These are phyloP conservation scores for Tulasnella sp. DNA, from an alignment of 768 basidiomycete species.

Conservation along the genomic window DNA sequence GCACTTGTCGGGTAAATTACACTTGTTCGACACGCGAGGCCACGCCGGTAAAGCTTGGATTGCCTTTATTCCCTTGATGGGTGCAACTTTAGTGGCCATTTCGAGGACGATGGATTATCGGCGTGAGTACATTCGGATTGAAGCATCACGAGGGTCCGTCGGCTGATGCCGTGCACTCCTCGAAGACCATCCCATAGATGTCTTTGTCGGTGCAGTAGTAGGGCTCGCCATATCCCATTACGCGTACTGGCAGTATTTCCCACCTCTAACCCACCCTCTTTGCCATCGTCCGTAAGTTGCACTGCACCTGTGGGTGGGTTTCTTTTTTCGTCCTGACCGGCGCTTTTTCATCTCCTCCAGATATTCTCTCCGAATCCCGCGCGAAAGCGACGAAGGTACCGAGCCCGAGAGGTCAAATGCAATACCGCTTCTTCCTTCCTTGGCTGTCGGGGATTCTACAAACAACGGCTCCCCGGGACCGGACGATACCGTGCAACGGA, in stretches of 20 bases:
- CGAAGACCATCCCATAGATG: constrained; percentile 89
- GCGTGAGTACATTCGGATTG: constrained; percentile 48
- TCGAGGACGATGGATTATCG: constrained; percentile 90
- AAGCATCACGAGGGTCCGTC: background rate
- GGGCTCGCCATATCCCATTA: constrained; percentile 71
- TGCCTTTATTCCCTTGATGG: constrained; percentile 68
- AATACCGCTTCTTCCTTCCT: background rate
- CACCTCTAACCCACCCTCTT: constrained; percentile 56
- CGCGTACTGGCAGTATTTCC: constrained; percentile 80
- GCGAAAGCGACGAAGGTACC: constrained; percentile 3
- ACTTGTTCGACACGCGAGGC: constrained; percentile 79
- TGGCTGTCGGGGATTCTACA: background rate
- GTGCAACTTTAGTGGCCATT: constrained; percentile 70
- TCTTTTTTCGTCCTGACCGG: constrained; percentile 44
- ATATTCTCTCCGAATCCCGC: constrained; percentile 18
- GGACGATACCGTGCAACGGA: constrained; percentile 17
- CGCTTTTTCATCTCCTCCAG: constrained; percentile 2
- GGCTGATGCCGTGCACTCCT: background rate
- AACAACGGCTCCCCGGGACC: background rate
- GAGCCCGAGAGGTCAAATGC: background rate
- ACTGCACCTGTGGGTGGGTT: constrained; percentile 33
- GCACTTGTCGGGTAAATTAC: constrained; percentile 89
- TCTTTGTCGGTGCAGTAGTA: constrained; percentile 70
- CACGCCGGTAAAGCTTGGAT: constrained; percentile 83
- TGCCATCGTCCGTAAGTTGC: constrained; percentile 57